phyloP scores from a whole-genome alignment of 129 eudicot species.

The Pittosporum tobira region DNA sequence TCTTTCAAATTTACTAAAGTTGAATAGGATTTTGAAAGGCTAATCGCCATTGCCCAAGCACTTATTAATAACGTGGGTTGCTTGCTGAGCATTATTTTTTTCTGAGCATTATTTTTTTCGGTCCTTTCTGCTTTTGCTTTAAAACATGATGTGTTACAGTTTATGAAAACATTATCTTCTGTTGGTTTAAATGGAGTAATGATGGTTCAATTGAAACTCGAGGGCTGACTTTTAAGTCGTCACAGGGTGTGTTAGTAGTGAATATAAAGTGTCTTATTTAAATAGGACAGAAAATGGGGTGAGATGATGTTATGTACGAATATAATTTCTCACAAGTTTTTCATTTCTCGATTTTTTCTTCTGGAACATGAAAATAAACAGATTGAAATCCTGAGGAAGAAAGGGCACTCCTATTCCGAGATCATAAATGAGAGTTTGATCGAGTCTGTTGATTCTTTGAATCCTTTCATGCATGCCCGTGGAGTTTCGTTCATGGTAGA shows the following conservation, averaged over 20 bases:
- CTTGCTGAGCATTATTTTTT: neutral
- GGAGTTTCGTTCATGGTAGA: conserved; percentile 99
- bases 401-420: conserved; percentile 97
- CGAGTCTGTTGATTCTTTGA: conserved; percentile 87
- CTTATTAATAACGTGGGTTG: neutral
- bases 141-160: neutral
- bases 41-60: too few species aligned
- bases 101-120: too few species aligned
- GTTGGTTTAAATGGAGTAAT: too few species aligned
- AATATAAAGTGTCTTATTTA: too few species aligned
- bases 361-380: conserved; percentile 14
- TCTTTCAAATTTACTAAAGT: neutral
- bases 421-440: conserved; percentile 93
- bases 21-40: neutral
- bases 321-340: too few species aligned
- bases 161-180: too few species aligned
- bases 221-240: too few species aligned
- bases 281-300: too few species aligned
- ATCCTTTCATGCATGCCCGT: conserved; percentile 98
- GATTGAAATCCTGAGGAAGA: conserved; percentile 94
- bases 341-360: neutral
- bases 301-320: too few species aligned
- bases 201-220: too few species aligned
- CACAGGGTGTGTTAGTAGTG: too few species aligned
- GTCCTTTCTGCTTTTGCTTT: neutral